These are phyloP conservation scores for Blastobotrys illinoisensis DNA, from an alignment of 1,139 yeast species.

Conservation along the genomic window DNA sequence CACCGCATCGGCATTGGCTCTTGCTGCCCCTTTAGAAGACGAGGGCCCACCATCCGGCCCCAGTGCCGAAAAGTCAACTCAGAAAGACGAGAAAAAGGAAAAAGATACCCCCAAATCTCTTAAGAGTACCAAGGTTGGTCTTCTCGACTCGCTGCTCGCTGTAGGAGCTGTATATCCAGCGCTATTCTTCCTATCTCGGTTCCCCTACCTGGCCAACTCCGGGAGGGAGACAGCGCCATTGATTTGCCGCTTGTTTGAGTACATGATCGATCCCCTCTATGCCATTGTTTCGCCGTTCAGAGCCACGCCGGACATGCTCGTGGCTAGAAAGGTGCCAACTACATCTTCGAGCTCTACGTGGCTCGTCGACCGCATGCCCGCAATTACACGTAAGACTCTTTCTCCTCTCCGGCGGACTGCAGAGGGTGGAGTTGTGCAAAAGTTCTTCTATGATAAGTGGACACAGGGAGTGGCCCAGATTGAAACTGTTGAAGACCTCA, in stretches of 20 bases:
- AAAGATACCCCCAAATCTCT: constrained; percentile 16
- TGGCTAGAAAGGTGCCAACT: not conserved
- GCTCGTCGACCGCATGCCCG: not conserved
- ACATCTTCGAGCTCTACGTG: not conserved
- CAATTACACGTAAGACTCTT: not conserved
- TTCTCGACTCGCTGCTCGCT: constrained; percentile 51
- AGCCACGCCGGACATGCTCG: not conserved
- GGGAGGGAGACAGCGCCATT: constrained; percentile 49
- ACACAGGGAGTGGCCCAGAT: constrained; percentile 37
- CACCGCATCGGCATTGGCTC: constrained; percentile 72
- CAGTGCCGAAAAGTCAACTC: constrained; percentile 12
- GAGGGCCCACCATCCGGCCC: constrained; percentile 39
- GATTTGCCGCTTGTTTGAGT: constrained; percentile 45
- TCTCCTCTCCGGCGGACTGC: not conserved
- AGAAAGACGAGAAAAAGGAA: constrained; percentile 10
- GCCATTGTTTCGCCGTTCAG: not conserved
- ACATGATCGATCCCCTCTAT: constrained; percentile 50
- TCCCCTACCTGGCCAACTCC: constrained; percentile 58
- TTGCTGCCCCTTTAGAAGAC: constrained; percentile 78
- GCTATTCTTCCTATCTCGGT: constrained; percentile 51
- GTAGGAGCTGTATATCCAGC: constrained; percentile 65
- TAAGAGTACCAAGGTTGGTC: constrained; percentile 35
- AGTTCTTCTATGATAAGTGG: constrained; percentile 56
- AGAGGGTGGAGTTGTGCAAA: constrained; percentile 18
- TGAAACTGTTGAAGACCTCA: constrained; percentile 41